These are phyloP conservation scores for Cystofilobasidium capitatum DNA, from an alignment of 768 basidiomycete species.

Conservation along the genomic window DNA sequence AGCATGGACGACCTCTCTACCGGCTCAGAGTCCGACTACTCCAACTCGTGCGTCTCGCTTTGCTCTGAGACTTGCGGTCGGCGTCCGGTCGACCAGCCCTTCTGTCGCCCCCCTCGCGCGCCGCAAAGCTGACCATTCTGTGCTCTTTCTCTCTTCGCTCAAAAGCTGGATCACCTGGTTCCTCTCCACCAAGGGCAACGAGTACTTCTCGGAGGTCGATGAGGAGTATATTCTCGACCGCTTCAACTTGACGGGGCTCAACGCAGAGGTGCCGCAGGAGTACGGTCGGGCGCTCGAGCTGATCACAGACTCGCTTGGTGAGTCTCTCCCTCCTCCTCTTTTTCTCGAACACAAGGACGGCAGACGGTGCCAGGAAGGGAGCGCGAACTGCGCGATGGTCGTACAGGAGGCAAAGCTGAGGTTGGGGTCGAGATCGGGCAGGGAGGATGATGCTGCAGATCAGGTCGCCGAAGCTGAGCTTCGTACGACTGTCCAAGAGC, in stretches of 20 bases:
- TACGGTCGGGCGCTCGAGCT: constrained; percentile 89
- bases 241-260: constrained; percentile 95
- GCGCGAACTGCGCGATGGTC: background rate
- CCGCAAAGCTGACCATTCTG: background rate
- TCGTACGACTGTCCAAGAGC: background rate
- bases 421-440: background rate
- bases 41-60: constrained; percentile 55
- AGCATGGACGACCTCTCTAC: constrained; percentile 44
- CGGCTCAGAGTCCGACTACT: constrained; percentile 90
- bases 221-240: constrained; percentile 99
- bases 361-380: background rate
- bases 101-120: background rate
- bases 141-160: background rate
- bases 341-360: background rate
- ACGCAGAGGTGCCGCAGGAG: constrained; percentile 78
- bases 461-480: background rate
- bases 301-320: constrained; percentile 90
- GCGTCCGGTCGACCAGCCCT: no score
- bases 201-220: constrained; percentile 96
- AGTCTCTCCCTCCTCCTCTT: constrained; percentile 32
- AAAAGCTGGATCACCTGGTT: constrained; percentile 95
- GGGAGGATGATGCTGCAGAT: background rate
- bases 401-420: background rate
- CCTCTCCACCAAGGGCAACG: constrained; percentile 90
- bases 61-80: background rate